Base-by-base conservation (phyloP, 306 rosid genomes). In the Quillaja saponaria region DNA sequence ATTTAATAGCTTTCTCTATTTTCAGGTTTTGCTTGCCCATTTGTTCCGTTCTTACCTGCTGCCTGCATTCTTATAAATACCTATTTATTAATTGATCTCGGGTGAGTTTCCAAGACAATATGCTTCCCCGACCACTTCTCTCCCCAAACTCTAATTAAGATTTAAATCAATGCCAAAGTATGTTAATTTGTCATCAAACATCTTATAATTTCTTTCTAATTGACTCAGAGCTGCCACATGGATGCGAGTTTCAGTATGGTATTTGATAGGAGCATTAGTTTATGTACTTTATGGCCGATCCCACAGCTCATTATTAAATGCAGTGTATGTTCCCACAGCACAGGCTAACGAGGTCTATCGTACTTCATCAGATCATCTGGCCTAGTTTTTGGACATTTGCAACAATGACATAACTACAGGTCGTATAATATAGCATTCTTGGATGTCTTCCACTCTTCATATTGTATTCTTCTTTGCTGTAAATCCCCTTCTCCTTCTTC, bases 21-120 rank as follows among this genome's bases (percentile, higher is more conserved):
- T 7, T 58, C 85, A 87, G 87, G 95, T 70, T 87, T 87, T 69
- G 77, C 54, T 58, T 84, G 95, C 71, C 87, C 95, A 33, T 78
- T 75, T 65, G 84, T 87, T 57, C 95, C 95, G 33, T 84, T 81
- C 78, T 49, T 87, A 40, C 95, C 87, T 47, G 84, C 85, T 50
- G 75, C 83, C 52, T 81, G 87, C 72, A 79, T 87, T 77, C 85
- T 87, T 47, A 72, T 81, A 68, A 87, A 87, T 73, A 77, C 87
- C 65, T 87, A 81, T 78, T 54, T 87, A 17, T 74, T 87, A 6
- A 75, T 81, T 69, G 82, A 72, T 73, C 95, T 87, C 38, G 87
- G 95, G 90, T 84, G 73, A 84, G 85, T 61, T n/a, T 49, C 55
- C 19, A 39, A 21, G 28, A 48, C 66, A 61, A 15, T 28, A 51